These are phyloP conservation scores for Hydrangea macrophylla DNA, from an alignment of 148 eudicot species.

Conservation along the genomic window DNA sequence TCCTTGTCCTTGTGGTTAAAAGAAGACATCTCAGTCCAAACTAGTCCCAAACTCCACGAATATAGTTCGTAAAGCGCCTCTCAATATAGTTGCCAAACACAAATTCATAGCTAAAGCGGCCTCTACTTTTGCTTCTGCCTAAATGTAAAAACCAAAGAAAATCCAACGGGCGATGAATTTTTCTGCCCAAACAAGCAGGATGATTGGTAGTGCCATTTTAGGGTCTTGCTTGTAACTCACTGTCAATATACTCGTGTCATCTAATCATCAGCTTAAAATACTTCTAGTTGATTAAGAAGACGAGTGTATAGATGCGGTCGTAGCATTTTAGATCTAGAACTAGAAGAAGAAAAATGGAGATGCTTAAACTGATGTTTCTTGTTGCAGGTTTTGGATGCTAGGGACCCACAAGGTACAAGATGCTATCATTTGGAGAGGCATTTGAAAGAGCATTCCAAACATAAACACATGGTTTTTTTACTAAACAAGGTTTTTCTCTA, in stretches of 20 bases:
- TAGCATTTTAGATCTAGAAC: neutral
- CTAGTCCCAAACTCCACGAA: too few species aligned
- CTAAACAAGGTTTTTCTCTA: constrained; percentile 68
- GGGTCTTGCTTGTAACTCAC: neutral
- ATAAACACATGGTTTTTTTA: constrained; percentile 80
- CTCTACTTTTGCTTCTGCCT: too few species aligned
- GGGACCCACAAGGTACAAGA: constrained; percentile 96
- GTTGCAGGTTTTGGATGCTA: constrained; percentile 85
- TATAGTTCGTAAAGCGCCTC: too few species aligned
- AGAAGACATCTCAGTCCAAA: too few species aligned
- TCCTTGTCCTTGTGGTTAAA: too few species aligned
- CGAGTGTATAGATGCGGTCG: neutral
- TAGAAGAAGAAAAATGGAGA: neutral
- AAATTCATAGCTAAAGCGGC: too few species aligned
- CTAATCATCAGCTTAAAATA: neutral
- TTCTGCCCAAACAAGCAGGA: neutral
- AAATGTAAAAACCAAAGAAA: too few species aligned
- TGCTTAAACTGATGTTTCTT: constrained; percentile 2
- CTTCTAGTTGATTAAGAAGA: neutral
- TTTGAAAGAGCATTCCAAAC: constrained; percentile 79
- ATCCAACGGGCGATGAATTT: too few species aligned
- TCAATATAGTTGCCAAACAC: too few species aligned
- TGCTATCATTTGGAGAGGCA: constrained; percentile 93
- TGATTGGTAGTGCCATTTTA: constrained; percentile 5
- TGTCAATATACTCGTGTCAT: neutral